Evolutionary conservation across 139 green algal genomes (phyloP).

Genomic region (Chlorella ohadii): DNA sequence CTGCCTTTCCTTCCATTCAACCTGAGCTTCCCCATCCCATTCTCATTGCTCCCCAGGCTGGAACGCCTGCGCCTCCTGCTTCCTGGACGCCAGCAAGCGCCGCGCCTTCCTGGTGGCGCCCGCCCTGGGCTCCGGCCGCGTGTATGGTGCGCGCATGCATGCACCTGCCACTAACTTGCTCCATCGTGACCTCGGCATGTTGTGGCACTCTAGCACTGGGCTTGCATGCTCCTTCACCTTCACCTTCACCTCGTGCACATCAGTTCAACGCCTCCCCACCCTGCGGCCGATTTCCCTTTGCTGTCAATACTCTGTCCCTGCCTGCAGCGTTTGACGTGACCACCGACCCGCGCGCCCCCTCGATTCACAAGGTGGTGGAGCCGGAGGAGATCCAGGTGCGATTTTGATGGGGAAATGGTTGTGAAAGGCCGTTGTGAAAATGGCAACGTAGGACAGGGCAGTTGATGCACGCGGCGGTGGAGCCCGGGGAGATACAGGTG

Average conservation of each 20-base stretch:
- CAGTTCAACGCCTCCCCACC: too few species aligned
- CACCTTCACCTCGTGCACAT: too few species aligned
- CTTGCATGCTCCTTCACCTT: too few species aligned
- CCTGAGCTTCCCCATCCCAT: too few species aligned
- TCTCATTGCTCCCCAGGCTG: conserved; percentile 55
- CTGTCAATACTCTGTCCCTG: too few species aligned
- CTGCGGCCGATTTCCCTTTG: too few species aligned
- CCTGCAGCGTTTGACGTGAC: conserved; percentile 68
- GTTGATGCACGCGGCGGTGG: background rate
- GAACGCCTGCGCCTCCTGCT: conserved; percentile 85
- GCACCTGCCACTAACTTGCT: too few species aligned
- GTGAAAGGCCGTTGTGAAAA: too few species aligned
- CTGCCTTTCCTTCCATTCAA: too few species aligned
- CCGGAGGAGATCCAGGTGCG: conserved; percentile 57
- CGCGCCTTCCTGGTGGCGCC: conserved; percentile 78
- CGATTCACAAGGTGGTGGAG: conserved; percentile 66
- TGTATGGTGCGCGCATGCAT: conserved; percentile 55
- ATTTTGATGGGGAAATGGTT: background rate
- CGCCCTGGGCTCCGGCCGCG: conserved; percentile 35
- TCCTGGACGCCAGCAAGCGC: conserved; percentile 51
- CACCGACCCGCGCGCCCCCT: conserved; percentile 62
- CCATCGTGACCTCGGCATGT: too few species aligned
- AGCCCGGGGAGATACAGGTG: background rate
- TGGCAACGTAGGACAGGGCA: too few species aligned
- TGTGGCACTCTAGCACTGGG: too few species aligned